A percentile compares a stretch with the other conserved stretches of the same genome.
phyloP scores from a whole-genome alignment of 2,329 filamentous ascomycete genomes.

The Penicillium griseofulvum region DNA sequence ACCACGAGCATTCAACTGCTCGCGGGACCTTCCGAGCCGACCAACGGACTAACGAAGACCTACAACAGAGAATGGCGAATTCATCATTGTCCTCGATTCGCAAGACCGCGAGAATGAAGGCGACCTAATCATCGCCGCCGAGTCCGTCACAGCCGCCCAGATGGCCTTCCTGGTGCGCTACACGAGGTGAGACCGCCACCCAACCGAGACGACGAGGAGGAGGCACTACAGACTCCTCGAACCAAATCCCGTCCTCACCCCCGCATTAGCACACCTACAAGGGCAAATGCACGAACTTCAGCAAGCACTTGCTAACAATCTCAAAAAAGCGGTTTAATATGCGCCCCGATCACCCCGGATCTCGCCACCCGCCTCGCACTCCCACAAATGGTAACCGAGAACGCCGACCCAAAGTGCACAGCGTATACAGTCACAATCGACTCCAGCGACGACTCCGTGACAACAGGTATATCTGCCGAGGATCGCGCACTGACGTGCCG shows the following conservation, averaged over 20 bases:
- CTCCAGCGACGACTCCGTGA: conserved; percentile 67
- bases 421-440: conserved; percentile 93
- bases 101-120: conserved; percentile 94
- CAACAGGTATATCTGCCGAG: conserved; percentile 86
- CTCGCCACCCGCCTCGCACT: conserved; percentile 71
- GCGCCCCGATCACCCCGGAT: conserved; percentile 72
- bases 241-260: neutral
- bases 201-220: neutral
- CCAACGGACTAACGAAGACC: conserved; percentile 17
- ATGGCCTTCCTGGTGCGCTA: conserved; percentile 96
- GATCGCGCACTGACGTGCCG: conserved; percentile 82
- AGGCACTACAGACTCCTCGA: neutral
- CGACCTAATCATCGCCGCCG: conserved; percentile 91
- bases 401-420: conserved; percentile 77
- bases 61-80: conserved; percentile 69
- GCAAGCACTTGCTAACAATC: neutral
- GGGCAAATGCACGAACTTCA: neutral
- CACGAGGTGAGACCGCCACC: conserved; percentile 53
- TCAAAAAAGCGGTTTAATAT: conserved; percentile 70
- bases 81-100: conserved; percentile 93
- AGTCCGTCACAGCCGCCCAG: conserved; percentile 78
- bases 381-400: conserved; percentile 86
- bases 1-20: neutral
- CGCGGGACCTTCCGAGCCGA: neutral
- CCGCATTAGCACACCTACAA: neutral